phyloP scores from a whole-genome alignment of 495 filamentous ascomycete genomes.

The Parathielavia appendiculata region DNA sequence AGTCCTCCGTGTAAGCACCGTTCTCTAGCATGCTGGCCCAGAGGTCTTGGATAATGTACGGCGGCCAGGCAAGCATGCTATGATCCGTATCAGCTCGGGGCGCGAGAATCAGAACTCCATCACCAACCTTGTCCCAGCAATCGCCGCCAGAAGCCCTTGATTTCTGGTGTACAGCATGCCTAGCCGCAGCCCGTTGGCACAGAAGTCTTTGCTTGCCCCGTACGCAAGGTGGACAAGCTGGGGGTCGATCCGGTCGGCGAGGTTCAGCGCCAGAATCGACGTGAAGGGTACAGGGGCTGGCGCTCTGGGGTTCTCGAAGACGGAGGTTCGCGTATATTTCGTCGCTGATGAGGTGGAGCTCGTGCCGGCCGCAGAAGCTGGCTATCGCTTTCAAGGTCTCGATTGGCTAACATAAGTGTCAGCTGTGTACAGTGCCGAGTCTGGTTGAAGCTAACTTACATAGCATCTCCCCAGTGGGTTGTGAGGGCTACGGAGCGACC shows the following conservation, averaged over 20 bases:
- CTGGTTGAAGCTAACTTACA: neutral
- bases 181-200: constrained; percentile 38
- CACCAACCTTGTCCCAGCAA: constrained; percentile 26
- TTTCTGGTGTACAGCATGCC: constrained; percentile 31
- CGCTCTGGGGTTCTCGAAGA: constrained; percentile 21
- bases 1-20: constrained; percentile 36
- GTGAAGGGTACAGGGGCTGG: constrained; percentile 26
- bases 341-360: constrained; percentile 33
- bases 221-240: constrained; percentile 40
- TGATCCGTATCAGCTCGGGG: neutral
- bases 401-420: constrained; percentile 9
- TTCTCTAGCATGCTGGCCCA: constrained; percentile 42
- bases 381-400: constrained; percentile 20
- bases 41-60: constrained; percentile 21
- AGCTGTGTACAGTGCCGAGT: neutral
- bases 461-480: constrained; percentile 32
- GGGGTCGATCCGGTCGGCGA: constrained; percentile 29
- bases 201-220: constrained; percentile 45
- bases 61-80: constrained; percentile 26
- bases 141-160: constrained; percentile 13
- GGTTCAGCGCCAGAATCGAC: constrained; percentile 35
- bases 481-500: constrained; percentile 24
- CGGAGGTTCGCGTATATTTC: constrained; percentile 34
- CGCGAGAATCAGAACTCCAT: neutral
- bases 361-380: constrained; percentile 23